phyloP scores from a whole-genome alignment of 192 early-diverging fungal genomes.

The Lunasporangiospora selenospora region DNA sequence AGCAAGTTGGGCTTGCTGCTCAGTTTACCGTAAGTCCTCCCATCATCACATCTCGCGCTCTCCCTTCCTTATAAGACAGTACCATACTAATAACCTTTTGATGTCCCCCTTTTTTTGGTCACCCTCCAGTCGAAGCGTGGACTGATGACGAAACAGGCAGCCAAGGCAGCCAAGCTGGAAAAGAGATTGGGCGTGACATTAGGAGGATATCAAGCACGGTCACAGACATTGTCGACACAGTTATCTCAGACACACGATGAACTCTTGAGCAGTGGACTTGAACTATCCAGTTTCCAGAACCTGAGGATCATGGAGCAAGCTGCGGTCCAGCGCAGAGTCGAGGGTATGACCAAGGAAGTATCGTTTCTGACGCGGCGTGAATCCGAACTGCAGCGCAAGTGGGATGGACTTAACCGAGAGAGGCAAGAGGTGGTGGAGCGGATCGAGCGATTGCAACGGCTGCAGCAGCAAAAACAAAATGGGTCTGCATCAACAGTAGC shows the following conservation, averaged over 20 bases:
- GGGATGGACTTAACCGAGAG: constrained; percentile 40
- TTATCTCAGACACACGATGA: constrained; percentile 63
- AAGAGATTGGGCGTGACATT: constrained; percentile 78
- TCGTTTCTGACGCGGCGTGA: constrained; percentile 48
- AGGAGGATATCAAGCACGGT: constrained; percentile 85
- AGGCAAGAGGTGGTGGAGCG: constrained; percentile 50
- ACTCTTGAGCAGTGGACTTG: constrained; percentile 61
- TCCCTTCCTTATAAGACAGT: constrained; percentile 4
- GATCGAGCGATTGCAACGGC: constrained; percentile 53
- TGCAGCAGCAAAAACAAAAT: constrained; percentile 12
- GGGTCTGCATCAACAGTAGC: not conserved
- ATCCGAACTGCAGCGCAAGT: constrained; percentile 46
- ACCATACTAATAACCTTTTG: constrained; percentile 12
- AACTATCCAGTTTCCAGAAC: constrained; percentile 65
- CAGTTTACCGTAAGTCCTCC: constrained; percentile 28
- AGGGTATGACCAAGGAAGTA: constrained; percentile 53
- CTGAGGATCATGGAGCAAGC: constrained; percentile 65
- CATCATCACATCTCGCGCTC: not conserved
- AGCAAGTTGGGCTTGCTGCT: constrained; percentile 12
- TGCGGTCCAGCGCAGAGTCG: constrained; percentile 62
- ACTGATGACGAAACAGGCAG: constrained; percentile 76
- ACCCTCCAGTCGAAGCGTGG: constrained; percentile 68
- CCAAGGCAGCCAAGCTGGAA: constrained; percentile 84
- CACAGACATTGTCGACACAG: constrained; percentile 67
- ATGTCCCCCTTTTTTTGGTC: constrained; percentile 13